phyloP scores from a whole-genome alignment of 163 green algal genomes.

The Picocystis sp. region DNA sequence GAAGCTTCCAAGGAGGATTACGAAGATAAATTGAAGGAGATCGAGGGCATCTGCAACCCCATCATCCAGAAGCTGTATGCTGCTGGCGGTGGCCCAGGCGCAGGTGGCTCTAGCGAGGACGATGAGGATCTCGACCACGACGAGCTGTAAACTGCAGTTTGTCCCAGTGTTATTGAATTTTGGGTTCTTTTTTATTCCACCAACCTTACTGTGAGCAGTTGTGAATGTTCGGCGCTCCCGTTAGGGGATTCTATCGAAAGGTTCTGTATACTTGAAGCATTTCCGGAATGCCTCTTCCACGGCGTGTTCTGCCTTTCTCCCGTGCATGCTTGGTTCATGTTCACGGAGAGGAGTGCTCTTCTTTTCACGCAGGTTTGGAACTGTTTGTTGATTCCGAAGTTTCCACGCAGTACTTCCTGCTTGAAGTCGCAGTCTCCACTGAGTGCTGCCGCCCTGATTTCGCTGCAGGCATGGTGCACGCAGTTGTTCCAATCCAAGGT shows the following conservation, averaged over 20 bases:
- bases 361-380: constrained; percentile 52
- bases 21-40: constrained; percentile 90
- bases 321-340: constrained; percentile 73
- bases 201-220: too few relatives aligned
- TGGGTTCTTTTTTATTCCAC: too few relatives aligned
- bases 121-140: constrained; percentile 73
- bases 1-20: constrained; percentile 79
- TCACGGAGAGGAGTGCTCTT: constrained; percentile 57
- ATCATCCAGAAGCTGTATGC: constrained; percentile 65
- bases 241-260: constrained; percentile 67
- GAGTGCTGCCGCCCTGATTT: constrained; percentile 57
- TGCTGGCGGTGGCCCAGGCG: constrained; percentile 12
- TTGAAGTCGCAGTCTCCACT: constrained; percentile 62
- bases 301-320: constrained; percentile 30
- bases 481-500: constrained; percentile 76
- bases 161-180: background rate
- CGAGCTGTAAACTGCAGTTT: constrained; percentile 47
- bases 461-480: constrained; percentile 79
- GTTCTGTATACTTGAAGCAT: constrained; percentile 72
- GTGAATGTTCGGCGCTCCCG: constrained; percentile 2
- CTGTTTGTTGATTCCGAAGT: constrained; percentile 27
- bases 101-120: constrained; percentile 15
- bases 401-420: constrained; percentile 57
- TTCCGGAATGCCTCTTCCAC: constrained; percentile 51
- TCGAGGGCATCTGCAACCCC: constrained; percentile 81